Evolutionary conservation across 2,329 filamentous ascomycete genomes (phyloP), one percentile per base, ranked within the genome.

Genomic region (Mycogone perniciosa): DNA sequence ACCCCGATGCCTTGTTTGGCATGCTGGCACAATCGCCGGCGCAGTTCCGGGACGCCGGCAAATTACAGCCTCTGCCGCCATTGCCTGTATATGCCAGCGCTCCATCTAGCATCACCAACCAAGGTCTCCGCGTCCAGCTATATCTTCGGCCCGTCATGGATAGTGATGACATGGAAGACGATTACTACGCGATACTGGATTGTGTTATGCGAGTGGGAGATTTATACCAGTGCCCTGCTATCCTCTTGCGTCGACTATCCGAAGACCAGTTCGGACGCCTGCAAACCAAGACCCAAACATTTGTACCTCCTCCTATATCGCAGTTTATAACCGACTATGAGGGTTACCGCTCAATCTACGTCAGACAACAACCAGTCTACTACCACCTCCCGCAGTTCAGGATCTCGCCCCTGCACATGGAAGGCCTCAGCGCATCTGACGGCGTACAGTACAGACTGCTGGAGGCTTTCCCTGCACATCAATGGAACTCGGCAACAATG

Each of bases 401-500:
- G 11, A 31, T 52, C 7, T 52, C 50, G 5, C 50, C 45, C 7
- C 10, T 52, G 5, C 47, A 49, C 11, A 42, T 52, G 13, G 45
- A 48, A 34, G 11, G 27, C 3, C 39, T 40, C 31, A 40, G 38
- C 13, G 37, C 45, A 5, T 52, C 45, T 20, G 46, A 52, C 34
- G 45, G 50, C 6, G 31, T 52, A 35, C 45, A 52, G 13, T 52
- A 52, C 34, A 38, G 46, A 27, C n/a, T 48, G 26, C 13, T 52
- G 33, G 50, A 52, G 34, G 49, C 41, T 27, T 40, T 44, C 11
- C 50, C 50, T 31, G 30, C 44, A 2, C 45, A 49, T 2, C 42
- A 52, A n/a, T 52, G 50, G 50, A 52, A 52, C 5, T 52, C 50
- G n/a, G 41, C 45, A 9, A 52, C 50, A 41, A 52, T 52, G 45